A percentile compares a stretch with the other conserved stretches of the same genome.
Conservation (phyloP, 345 rosid species). For the Populus davidiana region DNA sequence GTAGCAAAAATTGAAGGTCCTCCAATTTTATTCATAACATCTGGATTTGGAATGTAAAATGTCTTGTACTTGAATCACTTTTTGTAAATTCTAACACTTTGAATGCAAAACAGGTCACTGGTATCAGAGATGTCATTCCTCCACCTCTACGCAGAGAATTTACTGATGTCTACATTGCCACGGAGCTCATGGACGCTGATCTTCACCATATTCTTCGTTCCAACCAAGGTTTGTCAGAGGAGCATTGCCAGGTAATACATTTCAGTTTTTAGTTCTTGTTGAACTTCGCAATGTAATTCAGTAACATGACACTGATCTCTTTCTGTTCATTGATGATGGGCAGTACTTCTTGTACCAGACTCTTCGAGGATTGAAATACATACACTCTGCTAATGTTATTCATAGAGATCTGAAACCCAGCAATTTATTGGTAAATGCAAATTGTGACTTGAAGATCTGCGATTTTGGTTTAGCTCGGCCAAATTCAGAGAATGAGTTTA, state of each 20-base stretch:
- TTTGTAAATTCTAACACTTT: constrained; percentile 2
- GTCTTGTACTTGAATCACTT: neutral
- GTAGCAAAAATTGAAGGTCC: neutral
- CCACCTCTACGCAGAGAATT: constrained; percentile 84
- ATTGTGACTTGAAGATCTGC: constrained; percentile 87
- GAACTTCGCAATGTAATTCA: neutral
- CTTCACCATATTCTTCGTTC: constrained; percentile 93
- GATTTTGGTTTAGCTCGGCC: constrained; percentile 97
- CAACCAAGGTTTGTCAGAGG: constrained; percentile 82
- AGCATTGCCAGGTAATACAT: constrained; percentile 82
- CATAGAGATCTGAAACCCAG: constrained; percentile 95
- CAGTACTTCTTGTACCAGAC: constrained; percentile 97
- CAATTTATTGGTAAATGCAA: constrained; percentile 78
- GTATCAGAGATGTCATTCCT: constrained; percentile 83
- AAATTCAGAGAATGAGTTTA: constrained; percentile 79
- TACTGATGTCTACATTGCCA: constrained; percentile 77
- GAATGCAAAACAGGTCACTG: constrained; percentile 58
- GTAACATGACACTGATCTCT: neutral
- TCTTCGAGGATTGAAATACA: constrained; percentile 89
- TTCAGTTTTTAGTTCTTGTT: neutral
- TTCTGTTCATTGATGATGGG: constrained; percentile 10
- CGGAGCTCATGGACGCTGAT: constrained; percentile 94
- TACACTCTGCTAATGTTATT: constrained; percentile 94
- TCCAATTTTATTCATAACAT: neutral
- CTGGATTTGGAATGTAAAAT: neutral